Base-by-base conservation (phyloP, 768 basidiomycete genomes). In the Strobilomyces echinocephalus region DNA sequence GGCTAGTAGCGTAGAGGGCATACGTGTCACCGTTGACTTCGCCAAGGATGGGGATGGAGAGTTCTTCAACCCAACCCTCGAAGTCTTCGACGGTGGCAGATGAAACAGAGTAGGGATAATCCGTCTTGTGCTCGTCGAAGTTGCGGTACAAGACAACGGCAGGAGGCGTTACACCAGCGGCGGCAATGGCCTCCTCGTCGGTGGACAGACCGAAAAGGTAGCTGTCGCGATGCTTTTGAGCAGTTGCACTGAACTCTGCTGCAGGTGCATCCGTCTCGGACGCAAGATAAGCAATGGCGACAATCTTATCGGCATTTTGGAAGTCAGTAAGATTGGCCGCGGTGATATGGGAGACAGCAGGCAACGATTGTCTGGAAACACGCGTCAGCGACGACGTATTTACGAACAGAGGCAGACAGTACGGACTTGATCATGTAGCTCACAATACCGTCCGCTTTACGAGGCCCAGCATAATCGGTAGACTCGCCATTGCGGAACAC, bases 1-100 rank as follows among this genome's bases (percentile, higher is more conserved):
- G 71, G 66, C 90, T 91, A 58, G 74, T 67, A 12, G 90, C 91
- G 73, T 99, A 99, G 51, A 77, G 52, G 50, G 79, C 82, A 71
- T 95, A 99, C 78, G 97, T 99, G 54, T 98, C 95, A 26, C 87
- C 90, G 55, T 80, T 87, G 69, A 99, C 91, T 72, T 99, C 90
- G 60, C 91, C 95, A 56, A 99, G 73, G 63, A 93, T 69, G 26
- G 97, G 95, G 46, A 97, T 76, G 33, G 92, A 79, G 67, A 98
- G 84, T 49, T 88, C 85, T 65, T 82, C 76, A 58, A 97, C 73
- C 87, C 91, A 97, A 8, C 78, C 76, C 56, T 80, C 81, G 36
- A 98, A 72, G 50, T 90, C 83, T 45, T 81, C 72, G 54, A 74
- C 65, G 20, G 79, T 80, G 46, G 82, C 74, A 21, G 79, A 80